Evolutionary conservation across 495 filamentous ascomycete genomes (phyloP).

Genomic region (Trichoderma asperelloides): DNA sequence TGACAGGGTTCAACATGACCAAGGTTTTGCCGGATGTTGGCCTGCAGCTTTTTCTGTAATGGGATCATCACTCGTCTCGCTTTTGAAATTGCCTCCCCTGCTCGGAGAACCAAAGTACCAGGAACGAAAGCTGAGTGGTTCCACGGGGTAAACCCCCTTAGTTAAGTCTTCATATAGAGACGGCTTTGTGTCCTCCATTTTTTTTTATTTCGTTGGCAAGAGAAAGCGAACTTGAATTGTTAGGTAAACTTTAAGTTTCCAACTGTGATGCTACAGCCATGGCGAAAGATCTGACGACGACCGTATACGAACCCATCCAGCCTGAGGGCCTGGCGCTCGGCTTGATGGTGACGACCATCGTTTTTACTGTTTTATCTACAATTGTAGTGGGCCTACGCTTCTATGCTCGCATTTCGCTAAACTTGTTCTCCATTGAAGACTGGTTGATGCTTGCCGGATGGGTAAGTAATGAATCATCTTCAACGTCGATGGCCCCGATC

Average conservation of each 20-base stretch:
- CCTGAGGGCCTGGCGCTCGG: not conserved
- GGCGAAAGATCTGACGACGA: slow-evolving; percentile 1
- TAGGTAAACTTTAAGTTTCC: not conserved
- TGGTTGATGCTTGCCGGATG: slow-evolving; percentile 3
- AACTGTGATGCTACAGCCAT: not conserved
- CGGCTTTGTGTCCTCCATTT: not conserved
- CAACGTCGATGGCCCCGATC: no score
- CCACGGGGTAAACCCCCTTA: not conserved
- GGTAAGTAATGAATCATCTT: not conserved
- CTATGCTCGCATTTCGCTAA: not conserved
- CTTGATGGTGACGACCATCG: not conserved
- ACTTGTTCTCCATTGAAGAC: not conserved
- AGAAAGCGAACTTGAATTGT: no score
- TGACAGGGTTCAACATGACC: no score
- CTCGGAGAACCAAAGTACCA: not conserved
- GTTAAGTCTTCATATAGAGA: not conserved
- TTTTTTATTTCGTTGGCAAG: not conserved
- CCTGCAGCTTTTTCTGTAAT: no score
- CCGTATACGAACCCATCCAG: not conserved
- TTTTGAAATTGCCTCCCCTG: not conserved
- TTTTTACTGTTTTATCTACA: not conserved
- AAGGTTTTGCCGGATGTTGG: no score
- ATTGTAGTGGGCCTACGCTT: not conserved
- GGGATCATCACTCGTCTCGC: not conserved
- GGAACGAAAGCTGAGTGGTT: not conserved